Base-by-base conservation (phyloP, 176 grass and related monocot species). In the Triticum dicoccoides region DNA sequence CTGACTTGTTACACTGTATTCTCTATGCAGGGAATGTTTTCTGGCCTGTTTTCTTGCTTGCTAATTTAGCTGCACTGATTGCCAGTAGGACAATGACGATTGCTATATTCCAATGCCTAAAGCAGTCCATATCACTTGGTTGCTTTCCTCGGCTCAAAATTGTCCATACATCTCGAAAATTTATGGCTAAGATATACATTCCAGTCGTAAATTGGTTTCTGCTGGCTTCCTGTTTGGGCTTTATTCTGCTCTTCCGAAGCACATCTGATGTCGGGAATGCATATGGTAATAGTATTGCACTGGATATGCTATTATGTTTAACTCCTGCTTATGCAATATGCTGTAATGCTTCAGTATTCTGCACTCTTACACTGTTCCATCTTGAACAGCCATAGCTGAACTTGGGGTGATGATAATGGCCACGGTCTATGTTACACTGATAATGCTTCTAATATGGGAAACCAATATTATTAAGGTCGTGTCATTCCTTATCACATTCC, bases 361-460 rank as follows among this genome's bases (percentile, higher is more conserved):
- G 37, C 33, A 82, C 35, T 52, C 77, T 82, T 42, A 73, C 80
- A 52, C 23, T 61, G 33, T 89, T 87, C 68, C 30, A 39, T 84
- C 39, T 80, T 87, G 35, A 88, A 85, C 91, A 95, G 96, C 91
- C 84, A 96, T 98, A 52, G 86, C 90, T 58, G 96, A 98, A 87
- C 84, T 96, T 83, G 93, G 96, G 10, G 92, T 98, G 83, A 96
- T 98, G 96, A 94, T 96, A 88, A 96, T 94, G 90, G 90, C 93
- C 69, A 98, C 96, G 0, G 69, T 98, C 65, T 87, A 94, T 82
- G 90, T 96, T 86, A 89, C 91, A 82, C 89, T 96, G n/a, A 92
- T 98, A 91, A 98, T 98, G 96, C 90, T 96, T 89, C 81, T 98
- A 62, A 98, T 98, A 88, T 98, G 96, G 96, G 89, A 98, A 89